Evolutionary conservation across 192 early-diverging fungal species (phyloP), one percentile per base, ranked within the genome.

Genomic region (Spizellomyces punctatus): DNA sequence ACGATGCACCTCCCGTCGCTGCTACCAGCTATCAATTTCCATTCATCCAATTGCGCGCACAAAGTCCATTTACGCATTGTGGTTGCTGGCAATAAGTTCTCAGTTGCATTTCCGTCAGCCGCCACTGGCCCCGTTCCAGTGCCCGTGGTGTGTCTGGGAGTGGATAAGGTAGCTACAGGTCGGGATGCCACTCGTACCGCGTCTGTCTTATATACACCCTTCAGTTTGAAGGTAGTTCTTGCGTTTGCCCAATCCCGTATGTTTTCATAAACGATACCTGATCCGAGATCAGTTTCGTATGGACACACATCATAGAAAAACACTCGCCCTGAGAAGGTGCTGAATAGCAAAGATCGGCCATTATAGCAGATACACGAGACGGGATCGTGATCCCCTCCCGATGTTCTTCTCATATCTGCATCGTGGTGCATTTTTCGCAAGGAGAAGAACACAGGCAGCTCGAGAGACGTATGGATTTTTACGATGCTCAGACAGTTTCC

Each of bases 401-500:
- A 54, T 12, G 50, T 54, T 2, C 12, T 19, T 12, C 14, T n/a
- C 50, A 19, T 19, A 12, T 12, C 50, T n/a, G 12, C 50, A 2
- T 54, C 17, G 12, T 54, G 12, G 50, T 12, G 50, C 12, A 54
- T 54, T 54, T 54, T 54, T 12, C 50, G 50, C 50, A n/a, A 19
- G 50, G 50, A 19, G 4, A 12, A 54, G 17, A 54, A 54, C 12
- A n/a, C 17, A n/a, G 50, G 50, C 17, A 54, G 14, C 17, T 12
- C 12, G 2, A 54, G 12, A 19, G 50, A 0, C 3, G 7, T 12
- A 10, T 16, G 69, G 36, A 74, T 54, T 44, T 57, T 63, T 55
- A 81, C 27, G 5, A 67, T 64, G 14, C 61, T 22, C 10, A 81
- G 46, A 56, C 75, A 74, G 67, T 81, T 81, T 12, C 79, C 79